Evolutionary conservation across 352 stramenopile species (phyloP), one percentile per base, ranked within the genome.

Genomic region (Pythium periplocum): DNA sequence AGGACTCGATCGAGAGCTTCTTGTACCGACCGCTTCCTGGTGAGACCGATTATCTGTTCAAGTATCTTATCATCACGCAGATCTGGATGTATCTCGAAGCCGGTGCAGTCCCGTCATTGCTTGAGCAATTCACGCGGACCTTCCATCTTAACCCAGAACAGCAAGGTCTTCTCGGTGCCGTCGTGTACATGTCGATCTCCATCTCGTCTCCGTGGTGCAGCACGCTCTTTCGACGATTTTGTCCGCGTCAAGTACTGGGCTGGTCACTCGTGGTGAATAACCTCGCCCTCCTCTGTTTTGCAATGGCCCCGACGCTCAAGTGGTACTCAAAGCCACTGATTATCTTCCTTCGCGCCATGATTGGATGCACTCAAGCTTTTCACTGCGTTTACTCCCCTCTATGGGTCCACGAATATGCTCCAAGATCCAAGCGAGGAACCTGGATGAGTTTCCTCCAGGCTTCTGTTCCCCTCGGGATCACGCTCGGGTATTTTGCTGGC

Each of bases 381-480:
- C 78, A 87, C 59, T 91, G 79, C 53, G 83, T 95, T 37, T 95
- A 91, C 62, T 79, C 83, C 47, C 85, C 85, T 46, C 62, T 95
- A 1, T 95, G 85, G 85, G 83, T 93, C 43, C 81, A 95, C 64
- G 85, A 93, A 55, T 93, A 91, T 67, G 83, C 85, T 12, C 83
- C 85, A 5, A 75, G 66, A 37, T 68, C 66, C 11, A 79, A 90
- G 48, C 71, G 70, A 35, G 82, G 70, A 36, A 74, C 61, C 26
- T 95, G 85, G 85, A 93, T 95, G 83, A 93, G 85, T 57, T 93
- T 83, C 56, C 56, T 95, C 8, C 85, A 95, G 64, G 83, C 71
- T 9, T 68, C 83, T 8, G 79, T 83, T 5, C 78, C 83, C 8
- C 66, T 90, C 10, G 80, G 80, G n/a, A 85, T 90, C 62, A 90